Evolutionary conservation across 176 grass and related monocot genomes (phyloP).

Genomic region (Metroxylon sagu): DNA sequence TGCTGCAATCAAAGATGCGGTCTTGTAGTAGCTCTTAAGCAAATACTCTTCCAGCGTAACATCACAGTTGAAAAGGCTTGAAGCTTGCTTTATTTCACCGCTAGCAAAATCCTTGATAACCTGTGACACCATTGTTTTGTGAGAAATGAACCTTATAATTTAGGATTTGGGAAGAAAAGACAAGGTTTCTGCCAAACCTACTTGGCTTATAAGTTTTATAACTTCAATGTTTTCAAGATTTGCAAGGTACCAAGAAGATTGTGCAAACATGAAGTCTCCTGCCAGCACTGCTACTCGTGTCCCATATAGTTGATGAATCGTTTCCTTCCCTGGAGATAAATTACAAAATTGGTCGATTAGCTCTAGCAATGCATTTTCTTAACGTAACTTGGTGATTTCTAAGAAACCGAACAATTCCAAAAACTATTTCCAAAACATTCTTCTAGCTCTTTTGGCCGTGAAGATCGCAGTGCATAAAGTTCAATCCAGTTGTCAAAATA

Average conservation of each 20-base stretch:
- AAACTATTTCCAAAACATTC: too few relatives aligned
- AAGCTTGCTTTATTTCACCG: conserved; percentile 91
- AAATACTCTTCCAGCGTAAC: conserved; percentile 79
- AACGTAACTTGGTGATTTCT: too few relatives aligned
- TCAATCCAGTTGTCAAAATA: too few relatives aligned
- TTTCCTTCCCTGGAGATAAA: conserved; percentile 60
- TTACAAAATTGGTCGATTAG: background rate
- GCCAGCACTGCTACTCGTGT: conserved; percentile 82
- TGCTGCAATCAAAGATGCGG: conserved; percentile 71
- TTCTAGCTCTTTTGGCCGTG: too few relatives aligned
- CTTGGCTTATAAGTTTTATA: conserved; percentile 95
- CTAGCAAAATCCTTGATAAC: conserved; percentile 98
- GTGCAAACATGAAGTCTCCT: conserved; percentile 96
- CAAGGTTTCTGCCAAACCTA: conserved; percentile 17
- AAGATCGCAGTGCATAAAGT: too few relatives aligned
- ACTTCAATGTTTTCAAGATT: conserved; percentile 95
- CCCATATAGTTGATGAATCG: conserved; percentile 80
- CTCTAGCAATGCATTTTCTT: too few relatives aligned
- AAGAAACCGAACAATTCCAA: too few relatives aligned
- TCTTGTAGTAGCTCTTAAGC: conserved; percentile 97
- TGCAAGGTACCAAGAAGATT: conserved; percentile 94
- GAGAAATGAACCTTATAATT: background rate
- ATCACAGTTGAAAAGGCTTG: conserved; percentile 65
- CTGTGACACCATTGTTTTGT: conserved; percentile 20
- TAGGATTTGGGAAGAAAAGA: conserved; percentile 17